Base-by-base conservation (phyloP, 108 stramenopile genomes). In the Discostella pseudostelligera region DNA sequence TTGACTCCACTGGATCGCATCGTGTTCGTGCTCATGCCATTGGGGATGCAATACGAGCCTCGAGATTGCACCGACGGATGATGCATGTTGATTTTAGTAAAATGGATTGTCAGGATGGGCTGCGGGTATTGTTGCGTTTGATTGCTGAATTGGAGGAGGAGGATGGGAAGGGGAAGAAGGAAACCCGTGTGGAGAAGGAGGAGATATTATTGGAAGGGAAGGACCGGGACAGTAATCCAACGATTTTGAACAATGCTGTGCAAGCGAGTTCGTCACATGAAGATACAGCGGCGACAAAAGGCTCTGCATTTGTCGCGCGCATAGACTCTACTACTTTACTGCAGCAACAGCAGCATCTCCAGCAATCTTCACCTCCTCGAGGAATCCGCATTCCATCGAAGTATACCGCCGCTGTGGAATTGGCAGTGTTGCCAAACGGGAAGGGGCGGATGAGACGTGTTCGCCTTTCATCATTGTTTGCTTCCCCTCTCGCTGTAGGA, bases 1-100 rank as follows among this genome's bases (percentile, higher is more conserved):
- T 90, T 3, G 89, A 90, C 75, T 58, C 80, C 6, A 87, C 83
- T n/a, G 89, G 89, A 13, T 57, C 83, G 0, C 76, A 90, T 74
- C 76, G 67, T 2, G 80, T 87, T 9, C 74, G 85, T 29, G 86
- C 85, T 16, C 77, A 84, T 66, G 86, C 86, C 17, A 56, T 90
- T 36, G 89, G 89, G 22, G 43, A 43, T 24, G 87, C 84, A 7
- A 8, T 51, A 49, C 13, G 50, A 17, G 80, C 48, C 48, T 81
- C 26, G 67, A 71, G 39, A 39, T 36, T 71, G 24, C 58, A 78
- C 46, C 25, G 54, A 44, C 58, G 55, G 6, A 65, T 78, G 65
- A 65, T 49, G 19, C 67, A 50, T 49, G 65, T 78, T 0, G 46
- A 70, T 70, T 78, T 78, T 50, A 51, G 39, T 22, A 40, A 8